Evolutionary conservation across 2,329 filamentous ascomycete genomes (phyloP).

Genomic region (Cyphellophora europaea): DNA sequence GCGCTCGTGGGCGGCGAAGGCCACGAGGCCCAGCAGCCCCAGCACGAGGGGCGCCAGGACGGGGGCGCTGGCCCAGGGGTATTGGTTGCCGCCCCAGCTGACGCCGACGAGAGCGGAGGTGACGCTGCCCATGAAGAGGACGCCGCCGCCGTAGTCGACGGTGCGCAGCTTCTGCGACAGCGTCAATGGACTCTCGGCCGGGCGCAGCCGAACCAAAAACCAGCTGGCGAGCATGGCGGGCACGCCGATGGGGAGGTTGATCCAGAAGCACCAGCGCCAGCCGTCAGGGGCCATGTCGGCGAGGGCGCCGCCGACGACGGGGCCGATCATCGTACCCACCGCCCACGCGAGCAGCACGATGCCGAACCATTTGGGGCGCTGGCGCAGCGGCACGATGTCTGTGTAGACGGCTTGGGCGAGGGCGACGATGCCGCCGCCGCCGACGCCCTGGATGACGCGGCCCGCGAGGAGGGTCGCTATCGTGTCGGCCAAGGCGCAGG

Average conservation of each 20-base stretch:
- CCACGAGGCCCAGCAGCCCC: slow-evolving; percentile 24
- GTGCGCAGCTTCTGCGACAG: slow-evolving; percentile 21
- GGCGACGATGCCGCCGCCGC: slow-evolving; percentile 35
- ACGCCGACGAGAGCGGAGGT: slow-evolving; percentile 32
- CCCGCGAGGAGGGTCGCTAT: slow-evolving; percentile 33
- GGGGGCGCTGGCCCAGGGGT: slow-evolving; percentile 29
- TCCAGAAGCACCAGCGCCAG: slow-evolving; percentile 29
- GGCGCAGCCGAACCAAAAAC: slow-evolving; percentile 25
- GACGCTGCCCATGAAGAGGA: slow-evolving; percentile 29
- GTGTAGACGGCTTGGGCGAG: slow-evolving; percentile 34
- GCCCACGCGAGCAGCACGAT: slow-evolving; percentile 25
- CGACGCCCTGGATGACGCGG: slow-evolving; percentile 36
- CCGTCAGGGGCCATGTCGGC: slow-evolving; percentile 21
- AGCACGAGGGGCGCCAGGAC: slow-evolving; percentile 30
- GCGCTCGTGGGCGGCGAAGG: slow-evolving; percentile 27
- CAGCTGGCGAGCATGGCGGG: slow-evolving; percentile 16
- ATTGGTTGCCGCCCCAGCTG: slow-evolving; percentile 32
- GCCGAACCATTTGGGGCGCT: slow-evolving; percentile 24
- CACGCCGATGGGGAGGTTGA: slow-evolving; percentile 29
- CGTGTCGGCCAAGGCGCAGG: slow-evolving; percentile 30
- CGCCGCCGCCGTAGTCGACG: slow-evolving; percentile 34
- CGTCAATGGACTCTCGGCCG: slow-evolving; percentile 10
- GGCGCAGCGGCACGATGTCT: slow-evolving; percentile 28
- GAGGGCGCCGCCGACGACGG: slow-evolving; percentile 33
- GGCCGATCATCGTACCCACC: slow-evolving; percentile 21